Base-by-base conservation (phyloP, 371 early-diverging fungal species). In the Saksenaea oblongispora region DNA sequence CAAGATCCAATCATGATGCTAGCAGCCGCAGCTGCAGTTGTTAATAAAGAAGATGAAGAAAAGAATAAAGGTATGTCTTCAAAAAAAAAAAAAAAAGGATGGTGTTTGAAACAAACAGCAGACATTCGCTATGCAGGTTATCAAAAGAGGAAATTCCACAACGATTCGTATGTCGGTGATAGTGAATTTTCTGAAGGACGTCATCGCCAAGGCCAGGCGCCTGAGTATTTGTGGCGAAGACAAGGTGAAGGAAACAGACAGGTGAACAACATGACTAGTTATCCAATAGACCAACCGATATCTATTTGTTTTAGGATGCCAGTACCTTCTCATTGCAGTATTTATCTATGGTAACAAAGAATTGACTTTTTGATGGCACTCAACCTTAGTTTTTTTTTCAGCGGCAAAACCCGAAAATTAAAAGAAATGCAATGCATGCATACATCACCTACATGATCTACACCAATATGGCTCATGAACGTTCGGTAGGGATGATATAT, bases 381-480 rank as follows among this genome's bases (percentile, higher is more conserved):
- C n/a, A n/a, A n/a, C n/a, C 7, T 28, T 62, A 22, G 28, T 53
- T 61, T 18, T 11, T 27, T 24, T 24, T 59, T 44, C 67, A 82
- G 83, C 81, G 79, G 64, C 73, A 82, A 62, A 78, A 81, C 67
- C 82, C 82, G 55, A 78, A 75, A 63, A 75, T 82, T 39, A 84
- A 84, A 65, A 69, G 80, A 47, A 84, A 84, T 75, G 84, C 84
- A 15, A 76, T 79, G 75, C 84, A 84, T 72, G 82, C 84, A 42
- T 84, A 84, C 62, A 84, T 84, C 57, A 75, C 84, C 35, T 84
- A 83, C 63, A 81, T 83, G 84, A 83, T 83, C 24, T 83, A 83
- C 68, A 80, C 79, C n/a, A 74, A 83, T 42, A 73, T 76, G 69
- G 70, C 74, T 18, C 67, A 73, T 60, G 64, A 60, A 41, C 18